A percentile compares a stretch with the other conserved stretches of the same genome.
phyloP scores from a whole-genome alignment of 371 early-diverging fungal species.

The Conidiobolus incongruus region DNA sequence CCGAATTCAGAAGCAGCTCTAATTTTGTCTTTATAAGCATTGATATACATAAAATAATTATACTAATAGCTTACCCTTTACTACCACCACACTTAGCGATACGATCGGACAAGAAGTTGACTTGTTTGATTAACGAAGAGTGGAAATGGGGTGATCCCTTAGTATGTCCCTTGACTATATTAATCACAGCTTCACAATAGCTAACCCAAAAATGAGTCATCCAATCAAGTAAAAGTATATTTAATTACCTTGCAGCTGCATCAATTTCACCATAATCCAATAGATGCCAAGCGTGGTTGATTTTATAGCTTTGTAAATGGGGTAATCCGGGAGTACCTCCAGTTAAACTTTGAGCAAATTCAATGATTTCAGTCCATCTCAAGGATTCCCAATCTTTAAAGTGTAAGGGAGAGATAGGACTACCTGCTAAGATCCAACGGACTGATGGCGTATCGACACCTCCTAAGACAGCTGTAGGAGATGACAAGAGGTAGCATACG shows the following conservation, averaged over 20 bases:
- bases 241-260: constrained; percentile 28
- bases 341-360: constrained; percentile 35
- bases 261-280: constrained; percentile 51
- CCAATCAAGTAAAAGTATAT: neutral
- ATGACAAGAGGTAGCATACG: constrained; percentile 56
- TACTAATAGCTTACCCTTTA: constrained; percentile 16
- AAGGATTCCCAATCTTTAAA: constrained; percentile 22
- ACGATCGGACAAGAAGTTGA: constrained; percentile 23
- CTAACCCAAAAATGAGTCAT: constrained; percentile 5
- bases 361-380: constrained; percentile 54
- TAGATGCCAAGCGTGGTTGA: constrained; percentile 60
- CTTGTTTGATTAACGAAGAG: constrained; percentile 26
- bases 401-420: constrained; percentile 12
- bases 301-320: constrained; percentile 73
- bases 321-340: constrained; percentile 31
- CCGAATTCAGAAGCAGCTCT: neutral
- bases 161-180: constrained; percentile 38
- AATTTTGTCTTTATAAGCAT: neutral
- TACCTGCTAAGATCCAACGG: constrained; percentile 32
- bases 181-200: constrained; percentile 53
- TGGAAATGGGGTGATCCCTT: constrained; percentile 61
- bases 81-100: constrained; percentile 16
- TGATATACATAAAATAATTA: constrained; percentile 1
- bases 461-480: constrained; percentile 21
- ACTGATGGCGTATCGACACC: constrained; percentile 31